Conservation (phyloP, 176 grass and related monocot genomes). For the Zoysia japonica region DNA sequence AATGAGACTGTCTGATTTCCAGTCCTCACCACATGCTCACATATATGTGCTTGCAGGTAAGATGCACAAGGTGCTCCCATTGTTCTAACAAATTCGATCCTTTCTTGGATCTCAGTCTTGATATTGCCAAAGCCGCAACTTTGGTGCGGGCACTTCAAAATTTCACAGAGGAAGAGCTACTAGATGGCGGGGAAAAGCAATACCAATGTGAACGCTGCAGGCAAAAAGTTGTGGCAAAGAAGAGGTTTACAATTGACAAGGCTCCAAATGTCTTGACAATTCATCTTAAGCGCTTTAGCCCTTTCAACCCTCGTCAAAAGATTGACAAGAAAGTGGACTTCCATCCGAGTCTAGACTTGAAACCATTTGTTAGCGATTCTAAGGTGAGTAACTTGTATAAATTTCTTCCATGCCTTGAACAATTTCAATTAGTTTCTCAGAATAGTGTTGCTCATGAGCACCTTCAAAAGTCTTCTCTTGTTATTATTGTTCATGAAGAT, state of each 20-base stretch:
- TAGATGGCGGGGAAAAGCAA: constrained; percentile 80
- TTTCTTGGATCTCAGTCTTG: constrained; percentile 95
- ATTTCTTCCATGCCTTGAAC: constrained; percentile 18
- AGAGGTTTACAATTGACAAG: constrained; percentile 81
- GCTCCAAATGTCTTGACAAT: constrained; percentile 84
- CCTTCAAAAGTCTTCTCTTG: background rate
- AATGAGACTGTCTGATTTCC: background rate
- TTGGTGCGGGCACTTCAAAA: constrained; percentile 70
- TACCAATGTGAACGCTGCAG: constrained; percentile 90
- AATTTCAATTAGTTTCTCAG: background rate
- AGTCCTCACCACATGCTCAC: constrained; percentile 23
- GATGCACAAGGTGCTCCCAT: constrained; percentile 74
- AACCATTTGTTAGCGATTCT: constrained; percentile 85
- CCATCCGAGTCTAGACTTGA: constrained; percentile 69
- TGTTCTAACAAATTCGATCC: constrained; percentile 94
- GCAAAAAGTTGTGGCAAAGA: constrained; percentile 88
- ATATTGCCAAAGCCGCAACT: constrained; percentile 87
- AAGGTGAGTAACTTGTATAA: constrained; percentile 56
- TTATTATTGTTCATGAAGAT: constrained; percentile 23
- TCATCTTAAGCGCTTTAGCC: constrained; percentile 91
- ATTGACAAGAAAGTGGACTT: constrained; percentile 94
- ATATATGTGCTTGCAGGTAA: constrained; percentile 70
- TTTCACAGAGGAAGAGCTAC: constrained; percentile 77
- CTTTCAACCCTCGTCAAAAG: constrained; percentile 81
- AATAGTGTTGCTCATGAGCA: constrained; percentile 6